A percentile compares a stretch with the other conserved stretches of the same genome.
Evolutionary conservation across 805 yeast genomes (phyloP).

Genomic region (Saccharomyces paradoxus): DNA sequence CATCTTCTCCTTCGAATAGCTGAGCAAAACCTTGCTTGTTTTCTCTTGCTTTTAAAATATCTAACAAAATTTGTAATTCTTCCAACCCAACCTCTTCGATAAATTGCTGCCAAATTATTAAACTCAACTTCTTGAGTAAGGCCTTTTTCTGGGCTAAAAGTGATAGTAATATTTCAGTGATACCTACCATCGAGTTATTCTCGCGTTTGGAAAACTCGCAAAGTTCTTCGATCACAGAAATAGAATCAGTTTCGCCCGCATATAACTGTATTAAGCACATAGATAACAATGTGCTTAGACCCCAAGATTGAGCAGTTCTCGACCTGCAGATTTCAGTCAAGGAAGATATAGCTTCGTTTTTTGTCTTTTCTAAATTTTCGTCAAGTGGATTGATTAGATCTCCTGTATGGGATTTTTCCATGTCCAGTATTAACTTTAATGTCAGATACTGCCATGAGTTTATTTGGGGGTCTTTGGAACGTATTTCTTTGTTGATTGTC

Average conservation of each 20-base stretch:
- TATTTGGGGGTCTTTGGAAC: constrained; percentile 26
- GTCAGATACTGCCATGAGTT: constrained; percentile 54
- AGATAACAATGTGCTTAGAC: constrained; percentile 71
- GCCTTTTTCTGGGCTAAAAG: constrained; percentile 50
- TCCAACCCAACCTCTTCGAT: constrained; percentile 36
- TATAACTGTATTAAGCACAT: constrained; percentile 71
- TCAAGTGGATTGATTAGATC: constrained; percentile 42
- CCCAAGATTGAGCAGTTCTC: constrained; percentile 37
- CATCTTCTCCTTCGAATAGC: constrained; percentile 60
- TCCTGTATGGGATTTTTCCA: constrained; percentile 19
- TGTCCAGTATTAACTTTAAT: constrained; percentile 31
- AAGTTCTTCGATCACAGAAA: constrained; percentile 65
- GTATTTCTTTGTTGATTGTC: constrained; percentile 24
- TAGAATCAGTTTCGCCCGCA: constrained; percentile 68
- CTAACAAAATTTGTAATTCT: constrained; percentile 44
- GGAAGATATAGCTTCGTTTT: constrained; percentile 40
- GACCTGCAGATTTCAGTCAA: constrained; percentile 36
- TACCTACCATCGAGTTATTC: constrained; percentile 37
- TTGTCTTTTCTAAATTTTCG: constrained; percentile 44
- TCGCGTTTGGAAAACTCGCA: constrained; percentile 31
- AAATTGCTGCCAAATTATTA: constrained; percentile 50
- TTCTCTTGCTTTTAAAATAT: constrained; percentile 58
- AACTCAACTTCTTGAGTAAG: constrained; percentile 48
- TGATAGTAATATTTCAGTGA: constrained; percentile 52
- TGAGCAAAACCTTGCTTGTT: constrained; percentile 72